A percentile compares a stretch with the other conserved stretches of the same genome.
Evolutionary conservation across 371 early-diverging fungal species (phyloP).

Genomic region (Syncephalastrum sp.): DNA sequence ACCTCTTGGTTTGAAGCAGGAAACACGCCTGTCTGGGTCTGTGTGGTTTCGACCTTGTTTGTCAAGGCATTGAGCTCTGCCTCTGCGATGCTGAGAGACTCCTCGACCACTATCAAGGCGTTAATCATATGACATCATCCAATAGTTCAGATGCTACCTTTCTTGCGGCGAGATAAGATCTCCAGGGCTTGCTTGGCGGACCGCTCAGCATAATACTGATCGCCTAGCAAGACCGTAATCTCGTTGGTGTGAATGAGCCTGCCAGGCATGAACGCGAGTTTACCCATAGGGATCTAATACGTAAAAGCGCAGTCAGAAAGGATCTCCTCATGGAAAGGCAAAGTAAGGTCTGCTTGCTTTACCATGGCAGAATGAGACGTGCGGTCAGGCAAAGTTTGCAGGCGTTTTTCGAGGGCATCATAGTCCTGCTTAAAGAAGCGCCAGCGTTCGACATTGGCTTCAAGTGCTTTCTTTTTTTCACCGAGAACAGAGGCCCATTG

Average conservation of each 20-base stretch:
- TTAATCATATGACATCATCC: neutral
- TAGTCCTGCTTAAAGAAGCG: constrained; percentile 18
- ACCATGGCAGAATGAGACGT: constrained; percentile 22
- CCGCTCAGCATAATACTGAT: constrained; percentile 88
- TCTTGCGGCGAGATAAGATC: constrained; percentile 69
- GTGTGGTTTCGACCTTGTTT: constrained; percentile 24
- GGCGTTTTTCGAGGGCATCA: constrained; percentile 16
- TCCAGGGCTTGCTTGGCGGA: constrained; percentile 75
- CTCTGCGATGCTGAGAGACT: constrained; percentile 56
- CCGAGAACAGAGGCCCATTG: constrained; percentile 13
- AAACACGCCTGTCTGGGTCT: constrained; percentile 13
- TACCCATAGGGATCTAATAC: constrained; percentile 59
- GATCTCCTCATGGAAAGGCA: neutral
- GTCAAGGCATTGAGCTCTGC: constrained; percentile 49
- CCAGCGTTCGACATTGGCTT: constrained; percentile 14
- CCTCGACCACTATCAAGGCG: constrained; percentile 57
- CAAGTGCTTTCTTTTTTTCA: constrained; percentile 8
- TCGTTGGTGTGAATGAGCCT: constrained; percentile 88
- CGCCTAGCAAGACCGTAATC: constrained; percentile 82
- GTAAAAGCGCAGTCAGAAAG: neutral
- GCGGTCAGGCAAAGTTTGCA: constrained; percentile 19
- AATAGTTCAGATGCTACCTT: constrained; percentile 42
- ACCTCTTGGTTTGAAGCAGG: constrained; percentile 11
- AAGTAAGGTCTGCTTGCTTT: neutral
- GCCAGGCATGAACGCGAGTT: constrained; percentile 89